phyloP scores from a whole-genome alignment of 805 yeast genomes.

The Candida stauntonica region DNA sequence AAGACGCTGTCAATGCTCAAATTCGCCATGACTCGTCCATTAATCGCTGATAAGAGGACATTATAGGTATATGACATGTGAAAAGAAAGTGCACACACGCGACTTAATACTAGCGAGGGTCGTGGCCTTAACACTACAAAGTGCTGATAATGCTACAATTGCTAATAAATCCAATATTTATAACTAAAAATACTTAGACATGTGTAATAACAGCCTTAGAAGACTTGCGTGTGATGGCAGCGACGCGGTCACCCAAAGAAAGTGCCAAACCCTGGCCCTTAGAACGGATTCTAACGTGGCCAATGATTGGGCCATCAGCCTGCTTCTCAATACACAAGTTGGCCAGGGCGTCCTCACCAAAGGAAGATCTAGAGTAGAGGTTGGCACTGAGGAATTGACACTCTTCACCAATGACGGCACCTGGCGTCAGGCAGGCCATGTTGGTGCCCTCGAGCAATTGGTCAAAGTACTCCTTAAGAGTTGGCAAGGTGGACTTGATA shows the following conservation, averaged over 20 bases:
- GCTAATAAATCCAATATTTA: too few species aligned
- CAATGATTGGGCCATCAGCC: conserved; percentile 70
- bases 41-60: too few species aligned
- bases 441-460: conserved; percentile 78
- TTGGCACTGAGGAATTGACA: conserved; percentile 93
- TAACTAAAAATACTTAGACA: too few species aligned
- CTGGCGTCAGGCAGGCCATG: conserved; percentile 91
- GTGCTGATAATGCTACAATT: too few species aligned
- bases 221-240: conserved; percentile 66
- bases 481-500: conserved; percentile 61
- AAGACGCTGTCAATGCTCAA: conserved; percentile 1
- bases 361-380: conserved; percentile 83
- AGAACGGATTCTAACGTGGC: conserved; percentile 94
- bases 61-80: too few species aligned
- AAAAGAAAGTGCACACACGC: too few species aligned
- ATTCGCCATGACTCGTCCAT: too few species aligned
- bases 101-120: too few species aligned
- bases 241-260: conserved; percentile 90
- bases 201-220: conserved; percentile 33
- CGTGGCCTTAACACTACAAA: too few species aligned
- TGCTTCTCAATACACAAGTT: conserved; percentile 89
- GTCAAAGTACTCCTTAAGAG: conserved; percentile 74
- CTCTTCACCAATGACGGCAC: conserved; percentile 84
- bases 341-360: conserved; percentile 97
- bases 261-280: conserved; percentile 97